Base-by-base conservation (phyloP, 2,329 filamentous ascomycete genomes). In the Aureobasidium zeae region DNA sequence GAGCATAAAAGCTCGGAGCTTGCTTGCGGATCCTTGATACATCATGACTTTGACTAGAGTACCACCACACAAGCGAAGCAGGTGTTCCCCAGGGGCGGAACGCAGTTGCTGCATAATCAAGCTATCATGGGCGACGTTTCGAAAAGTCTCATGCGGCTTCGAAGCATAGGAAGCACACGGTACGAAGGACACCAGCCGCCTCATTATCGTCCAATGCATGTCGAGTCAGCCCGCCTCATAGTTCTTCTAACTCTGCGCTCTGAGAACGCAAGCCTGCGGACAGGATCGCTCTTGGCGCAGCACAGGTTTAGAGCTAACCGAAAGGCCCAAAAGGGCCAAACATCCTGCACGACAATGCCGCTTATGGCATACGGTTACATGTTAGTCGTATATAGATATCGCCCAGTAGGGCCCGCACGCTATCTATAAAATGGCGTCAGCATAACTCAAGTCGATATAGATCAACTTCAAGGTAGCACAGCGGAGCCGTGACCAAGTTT, bases 101-200 rank as follows among this genome's bases (percentile, higher is more conserved):
- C 31, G 35, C 16, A 38, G 26, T 28, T 34, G 19, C 37, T 49
- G 47, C 47, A 49, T 49, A 46, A 49, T 49, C 47, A 46, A 49
- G 47, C 26, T 44, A 46, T 47, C 47, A 47, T 47, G 47, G 21
- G 26, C 24, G 38, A 43, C 36, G 43, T 45, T 38, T 45, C 43
- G 32, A 21, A 43, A 29, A 22, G 36, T 46, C 33, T 39, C 43
- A 46, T 46, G 44, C 44, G 29, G 19, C 35, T 21, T 29, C 16
- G 35, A 41, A 46, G 44, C 30, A 46, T 46, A 24, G 36, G 20
- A 34, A 30, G 22, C 44, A 41, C 44, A 45, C 25, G 13, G 34
- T 29, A 32, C 39, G 29, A 43, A n/a, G 20, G 26, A 41, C 37
- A 21, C 39, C 39, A 43, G 26, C 39, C 39, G 30, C 24, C 39